These are phyloP conservation scores for Nitzschia sp. DNA, from an alignment of 108 stramenopile genomes.

Conservation along the genomic window DNA sequence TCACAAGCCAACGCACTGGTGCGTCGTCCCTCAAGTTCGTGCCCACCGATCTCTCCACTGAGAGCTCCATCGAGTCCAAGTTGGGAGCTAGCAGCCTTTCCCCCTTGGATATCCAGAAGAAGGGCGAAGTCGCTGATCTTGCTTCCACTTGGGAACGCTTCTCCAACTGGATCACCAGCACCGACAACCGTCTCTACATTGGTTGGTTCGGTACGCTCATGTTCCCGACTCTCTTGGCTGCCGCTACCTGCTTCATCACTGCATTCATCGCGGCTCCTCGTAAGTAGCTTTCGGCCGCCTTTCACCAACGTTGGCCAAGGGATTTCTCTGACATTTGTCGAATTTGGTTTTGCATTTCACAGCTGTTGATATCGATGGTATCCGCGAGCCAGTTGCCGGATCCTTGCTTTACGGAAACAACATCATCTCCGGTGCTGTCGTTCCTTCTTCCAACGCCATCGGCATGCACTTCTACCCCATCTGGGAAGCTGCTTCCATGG, in stretches of 20 bases:
- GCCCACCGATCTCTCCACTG: not conserved
- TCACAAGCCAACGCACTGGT: constrained; percentile 4
- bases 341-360: too few relatives aligned
- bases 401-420: constrained; percentile 40
- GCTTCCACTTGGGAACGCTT: constrained; percentile 29
- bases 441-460: constrained; percentile 39
- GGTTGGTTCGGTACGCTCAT: constrained; percentile 41
- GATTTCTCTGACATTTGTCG: too few relatives aligned
- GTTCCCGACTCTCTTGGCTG: constrained; percentile 37
- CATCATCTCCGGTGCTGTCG: constrained; percentile 36
- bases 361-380: constrained; percentile 38
- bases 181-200: constrained; percentile 43
- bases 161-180: constrained; percentile 41
- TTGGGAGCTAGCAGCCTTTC: constrained; percentile 10
- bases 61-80: not conserved
- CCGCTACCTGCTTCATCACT: constrained; percentile 30
- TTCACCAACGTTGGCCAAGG: too few relatives aligned
- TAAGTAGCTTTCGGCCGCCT: too few relatives aligned
- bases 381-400: constrained; percentile 41
- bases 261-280: constrained; percentile 38
- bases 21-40: constrained; percentile 16
- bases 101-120: constrained; percentile 21
- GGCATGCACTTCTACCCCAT: constrained; percentile 44
- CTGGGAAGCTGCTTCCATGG: constrained; percentile 39
- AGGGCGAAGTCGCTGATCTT: not conserved